Base-by-base conservation (phyloP, 164 flowering plant species). In the Paratinospora sagittata region DNA sequence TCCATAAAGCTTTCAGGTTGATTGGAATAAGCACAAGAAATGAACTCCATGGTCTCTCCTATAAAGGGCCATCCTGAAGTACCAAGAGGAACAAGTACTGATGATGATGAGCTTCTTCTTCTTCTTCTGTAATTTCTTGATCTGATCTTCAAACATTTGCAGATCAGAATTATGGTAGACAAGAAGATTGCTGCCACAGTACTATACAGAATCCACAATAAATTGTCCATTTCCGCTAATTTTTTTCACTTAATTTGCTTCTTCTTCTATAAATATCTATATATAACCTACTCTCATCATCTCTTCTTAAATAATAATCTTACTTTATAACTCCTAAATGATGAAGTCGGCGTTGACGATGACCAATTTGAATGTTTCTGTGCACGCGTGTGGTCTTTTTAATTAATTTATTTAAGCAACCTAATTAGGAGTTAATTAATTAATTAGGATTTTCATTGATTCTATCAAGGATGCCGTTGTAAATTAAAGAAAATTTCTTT, bases 11-110 rank as follows among this genome's bases (percentile, higher is more conserved):
- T 83, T 76, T 92, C 97, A 3, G 98, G 98, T 33, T 76, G 82
- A 76, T 86, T 85, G 0, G 97, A 84, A 75, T 86, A 90, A 69
- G 93, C 98, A 68, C 85, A 88, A 33, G 92, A 83, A 71, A 94
- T 83, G 86, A 92, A 94, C 72, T 90, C 92, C 5, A 94, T 68
- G 74, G 97, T 90, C 83, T 94, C 97, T 0, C 98, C 97, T 30
- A 94, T 49, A 27, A 90, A 69, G 41, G 97, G 97, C 97, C 92
- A 92, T 41, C 98, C 97, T 8, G 88, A 80, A 70, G 81, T 78
- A 6, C 98, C 98, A 45, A 72, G 66, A 58, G 97, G 97, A 74
- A 90, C 13, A 43, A 11, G 9, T 9, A 43, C 14, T 6, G 49
- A 87, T 43, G 65, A 60, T 65, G 73, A 33, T 72, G 49, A 43